Evolutionary conservation across 805 yeast species (phyloP).

Genomic region (Jamesozyma spencerorum): DNA sequence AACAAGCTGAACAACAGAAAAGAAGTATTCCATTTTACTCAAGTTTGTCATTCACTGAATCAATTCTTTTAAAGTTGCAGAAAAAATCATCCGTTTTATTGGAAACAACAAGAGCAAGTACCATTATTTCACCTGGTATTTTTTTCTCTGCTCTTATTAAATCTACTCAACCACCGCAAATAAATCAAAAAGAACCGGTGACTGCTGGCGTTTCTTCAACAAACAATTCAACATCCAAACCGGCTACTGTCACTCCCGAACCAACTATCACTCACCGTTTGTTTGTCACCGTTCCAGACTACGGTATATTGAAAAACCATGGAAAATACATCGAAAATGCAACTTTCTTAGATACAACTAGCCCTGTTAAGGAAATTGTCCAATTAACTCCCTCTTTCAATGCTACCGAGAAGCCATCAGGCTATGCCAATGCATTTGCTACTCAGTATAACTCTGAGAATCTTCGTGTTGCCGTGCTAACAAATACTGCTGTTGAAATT

Average conservation of each 20-base stretch:
- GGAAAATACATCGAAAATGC: conserved; percentile 73
- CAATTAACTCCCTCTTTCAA: conserved; percentile 61
- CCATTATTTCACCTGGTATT: conserved; percentile 76
- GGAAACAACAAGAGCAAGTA: conserved; percentile 47
- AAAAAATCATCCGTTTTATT: conserved; percentile 47
- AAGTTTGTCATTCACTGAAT: conserved; percentile 23
- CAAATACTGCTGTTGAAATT: conserved; percentile 67
- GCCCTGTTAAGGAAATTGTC: conserved; percentile 60
- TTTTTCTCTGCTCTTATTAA: conserved; percentile 55
- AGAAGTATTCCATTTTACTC: conserved; percentile 27
- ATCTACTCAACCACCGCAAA: conserved; percentile 11
- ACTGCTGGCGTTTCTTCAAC: neutral
- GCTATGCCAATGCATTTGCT: conserved; percentile 79
- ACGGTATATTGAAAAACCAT: conserved; percentile 69
- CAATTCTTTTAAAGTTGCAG: conserved; percentile 38
- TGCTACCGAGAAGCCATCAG: conserved; percentile 67
- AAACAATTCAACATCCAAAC: neutral
- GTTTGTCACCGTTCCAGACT: conserved; percentile 74
- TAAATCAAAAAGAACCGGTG: conserved; percentile 14
- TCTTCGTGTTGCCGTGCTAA: conserved; percentile 70
- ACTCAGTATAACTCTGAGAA: conserved; percentile 67
- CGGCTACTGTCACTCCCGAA: conserved; percentile 5
- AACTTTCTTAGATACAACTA: conserved; percentile 54
- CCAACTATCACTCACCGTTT: conserved; percentile 32
- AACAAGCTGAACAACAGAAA: conserved; percentile 32